Evolutionary conservation across 371 early-diverging fungal genomes (phyloP), one percentile per base, ranked within the genome.

Genomic region (Lichtheimia ornata): DNA sequence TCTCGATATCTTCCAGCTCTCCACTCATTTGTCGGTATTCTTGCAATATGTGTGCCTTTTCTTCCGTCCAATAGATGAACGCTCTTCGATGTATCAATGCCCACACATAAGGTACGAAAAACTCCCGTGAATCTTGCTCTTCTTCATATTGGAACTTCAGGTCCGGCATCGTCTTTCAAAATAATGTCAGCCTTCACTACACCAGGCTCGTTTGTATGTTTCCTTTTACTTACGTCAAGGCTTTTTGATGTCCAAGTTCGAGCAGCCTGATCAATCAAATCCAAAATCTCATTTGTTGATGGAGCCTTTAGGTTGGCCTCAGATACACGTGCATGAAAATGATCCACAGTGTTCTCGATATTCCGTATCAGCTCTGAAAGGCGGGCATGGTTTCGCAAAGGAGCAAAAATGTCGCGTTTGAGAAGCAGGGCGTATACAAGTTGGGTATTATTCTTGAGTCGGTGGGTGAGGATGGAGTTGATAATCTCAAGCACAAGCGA

Each of bases 51-150:
- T 76, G 79, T 4, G 85, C 74, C 47, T 85, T 88, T 22, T 85
- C 84, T 47, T 84, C 85, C 61, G 85, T 86, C 91, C 91, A 91
- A 53, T 88, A 85, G 51, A 89, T 84, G 67, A 84, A 84, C 24
- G 74, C 73, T 42, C 78, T 78, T 41, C 82, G 66, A 64, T 86
- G 81, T 27, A 85, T 67, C 4, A 88, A 52, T 5, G 83, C 81
- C 92, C 92, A 91, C 5, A 87, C 82, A 67, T 88, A 90, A 1
- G 91, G 90, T 50, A 87, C 75, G 71, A 87, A 88, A 60, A 91
- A 91, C 44, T 83, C 79, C 57, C 66, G 79, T 5, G 84, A 77
- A 54, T 85, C 83, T 49, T 71, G 67, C 27, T 85, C 85, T 67
- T 88, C 87, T 58, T 88, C 84, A 63, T 87, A 90, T 58, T 85